Base-by-base conservation (phyloP, 2,329 filamentous ascomycete species). In the Rhexocercosporidium sp. region DNA sequence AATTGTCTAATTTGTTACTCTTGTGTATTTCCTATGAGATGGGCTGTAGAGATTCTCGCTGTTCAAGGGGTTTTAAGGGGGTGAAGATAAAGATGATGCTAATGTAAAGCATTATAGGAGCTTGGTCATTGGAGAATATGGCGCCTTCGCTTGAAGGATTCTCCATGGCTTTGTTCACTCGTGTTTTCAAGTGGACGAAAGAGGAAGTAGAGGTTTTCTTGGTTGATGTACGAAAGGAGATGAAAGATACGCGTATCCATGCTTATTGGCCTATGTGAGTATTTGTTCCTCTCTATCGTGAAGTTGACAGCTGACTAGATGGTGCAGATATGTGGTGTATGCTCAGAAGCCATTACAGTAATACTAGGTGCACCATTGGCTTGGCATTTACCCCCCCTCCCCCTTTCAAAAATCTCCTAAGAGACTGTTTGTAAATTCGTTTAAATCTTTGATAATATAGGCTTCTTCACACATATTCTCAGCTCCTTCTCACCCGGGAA, bases 111-210 rank as follows among this genome's bases (percentile, higher is more conserved):
- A n/a, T n/a, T n/a, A n/a, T n/a, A 66, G 70, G 71, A 12, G 60
- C 67, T 12, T 73, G 71, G 71, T 64, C 53, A 14, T 49, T 65
- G 11, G 71, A 72, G 37, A 73, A 71, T 54, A 59, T 71, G 22
- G 39, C 46, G n/a, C 31, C 59, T 22, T 69, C 69, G 11, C 54
- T 70, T 29, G 56, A 64, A 9, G 70, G 59, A 4, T 67, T 73
- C n/a, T 69, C 61, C 18, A 66, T 74, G 63, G 72, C 69, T 5
- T 51, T 70, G 14, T 72, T 74, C 27, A 72, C 70, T 11, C 47
- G 70, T 6, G 67, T 68, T 5, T 65, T 66, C 8, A 64, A 64
- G 0, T 72, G 70, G 72, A 65, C 59, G 8, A 62, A 53, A n/a
- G 61, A 66, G 25, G 67, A 72, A 56, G 62, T 69, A 7, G 65